These are phyloP conservation scores for Fusarium begoniae DNA, from an alignment of 2,329 filamentous ascomycete genomes.

Conservation along the genomic window DNA sequence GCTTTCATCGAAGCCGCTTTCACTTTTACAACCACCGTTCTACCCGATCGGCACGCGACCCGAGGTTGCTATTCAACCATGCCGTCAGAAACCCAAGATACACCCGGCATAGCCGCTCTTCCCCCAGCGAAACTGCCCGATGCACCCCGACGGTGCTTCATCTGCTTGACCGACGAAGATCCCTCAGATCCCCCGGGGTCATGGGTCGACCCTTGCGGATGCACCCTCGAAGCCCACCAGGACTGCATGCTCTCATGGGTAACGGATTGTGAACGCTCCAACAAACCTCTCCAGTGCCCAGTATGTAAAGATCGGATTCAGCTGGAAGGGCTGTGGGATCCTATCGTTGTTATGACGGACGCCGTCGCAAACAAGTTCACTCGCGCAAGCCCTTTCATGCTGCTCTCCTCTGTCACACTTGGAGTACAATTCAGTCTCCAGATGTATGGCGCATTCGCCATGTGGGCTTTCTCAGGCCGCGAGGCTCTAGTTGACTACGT, in stretches of 20 bases:
- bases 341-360: slow-evolving; percentile 74
- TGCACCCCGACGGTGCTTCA: slow-evolving; percentile 64
- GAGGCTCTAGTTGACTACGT: slow-evolving; percentile 56
- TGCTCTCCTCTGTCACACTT: slow-evolving; percentile 66
- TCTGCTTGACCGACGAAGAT: slow-evolving; percentile 67
- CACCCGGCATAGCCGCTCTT: background rate
- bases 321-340: slow-evolving; percentile 78
- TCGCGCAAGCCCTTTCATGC: slow-evolving; percentile 67
- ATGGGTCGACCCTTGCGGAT: slow-evolving; percentile 92
- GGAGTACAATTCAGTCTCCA: slow-evolving; percentile 62
- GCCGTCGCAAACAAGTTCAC: slow-evolving; percentile 64
- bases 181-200: slow-evolving; percentile 57
- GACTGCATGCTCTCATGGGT: slow-evolving; percentile 92
- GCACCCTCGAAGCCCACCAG: slow-evolving; percentile 90
- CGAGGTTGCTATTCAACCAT: slow-evolving; percentile 19
- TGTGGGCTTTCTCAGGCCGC: slow-evolving; percentile 63
- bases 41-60: slow-evolving; percentile 22
- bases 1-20: background rate
- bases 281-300: slow-evolving; percentile 80
- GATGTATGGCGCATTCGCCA: slow-evolving; percentile 61
- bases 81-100: slow-evolving; percentile 20
- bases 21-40: background rate
- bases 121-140: slow-evolving; percentile 28
- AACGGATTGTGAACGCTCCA: slow-evolving; percentile 78
- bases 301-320: slow-evolving; percentile 87